Evolutionary conservation across 208 protist genomes (phyloP).

Genomic region (Acanthamoeba healyi): DNA sequence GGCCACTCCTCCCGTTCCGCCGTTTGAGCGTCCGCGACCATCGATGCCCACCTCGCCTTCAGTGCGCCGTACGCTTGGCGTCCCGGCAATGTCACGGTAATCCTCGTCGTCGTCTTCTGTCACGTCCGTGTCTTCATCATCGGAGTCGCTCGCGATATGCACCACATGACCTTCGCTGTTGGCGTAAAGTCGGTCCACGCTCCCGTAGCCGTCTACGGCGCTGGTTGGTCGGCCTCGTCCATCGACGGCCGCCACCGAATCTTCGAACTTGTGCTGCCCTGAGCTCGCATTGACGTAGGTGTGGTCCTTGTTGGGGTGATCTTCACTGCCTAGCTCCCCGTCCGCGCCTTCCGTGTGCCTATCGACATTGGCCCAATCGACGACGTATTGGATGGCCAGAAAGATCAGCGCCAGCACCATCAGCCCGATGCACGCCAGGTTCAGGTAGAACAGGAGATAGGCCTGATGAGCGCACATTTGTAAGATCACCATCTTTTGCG

Average conservation of each 20-base stretch:
- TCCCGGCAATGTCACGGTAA: neutral
- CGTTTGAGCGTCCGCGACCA: neutral
- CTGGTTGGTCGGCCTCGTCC: neutral
- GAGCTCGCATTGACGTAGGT: neutral
- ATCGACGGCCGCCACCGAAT: neutral
- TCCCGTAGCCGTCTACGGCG: neutral
- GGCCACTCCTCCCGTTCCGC: neutral
- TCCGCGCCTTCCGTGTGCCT: neutral
- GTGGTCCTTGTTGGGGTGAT: neutral
- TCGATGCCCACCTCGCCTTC: neutral
- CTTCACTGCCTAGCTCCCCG: neutral
- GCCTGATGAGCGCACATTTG: neutral
- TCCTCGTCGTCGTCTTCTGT: neutral
- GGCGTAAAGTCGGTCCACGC: neutral
- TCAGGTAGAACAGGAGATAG: constrained; percentile 4
- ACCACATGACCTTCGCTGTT: neutral
- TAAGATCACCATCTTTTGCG: no score
- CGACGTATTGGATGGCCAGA: neutral
- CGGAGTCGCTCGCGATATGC: neutral
- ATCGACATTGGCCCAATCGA: constrained; percentile 6
- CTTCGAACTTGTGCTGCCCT: neutral
- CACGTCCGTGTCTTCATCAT: neutral
- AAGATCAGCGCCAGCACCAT: neutral
- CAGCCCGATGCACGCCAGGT: neutral
- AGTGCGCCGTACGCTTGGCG: no score